phyloP scores from a whole-genome alignment of 164 flowering plant genomes.

The Tetrastigma voinierianum region DNA sequence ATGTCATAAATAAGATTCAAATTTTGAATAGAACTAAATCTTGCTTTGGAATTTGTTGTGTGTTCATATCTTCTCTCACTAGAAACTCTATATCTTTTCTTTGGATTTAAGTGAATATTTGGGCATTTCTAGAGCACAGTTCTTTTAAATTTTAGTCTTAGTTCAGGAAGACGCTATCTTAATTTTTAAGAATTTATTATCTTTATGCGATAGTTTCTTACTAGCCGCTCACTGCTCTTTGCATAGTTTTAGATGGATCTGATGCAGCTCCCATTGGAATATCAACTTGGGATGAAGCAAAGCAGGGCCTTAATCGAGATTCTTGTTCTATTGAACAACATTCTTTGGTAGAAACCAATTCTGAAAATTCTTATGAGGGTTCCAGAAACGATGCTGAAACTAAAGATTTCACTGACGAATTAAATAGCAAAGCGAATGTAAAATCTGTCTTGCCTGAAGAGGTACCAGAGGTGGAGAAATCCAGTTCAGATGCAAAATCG shows the following conservation, averaged over 20 bases:
- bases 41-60: not conserved
- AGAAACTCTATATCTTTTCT: not conserved
- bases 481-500: slow-evolving; percentile 15
- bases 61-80: not conserved
- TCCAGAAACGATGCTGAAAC: slow-evolving; percentile 16
- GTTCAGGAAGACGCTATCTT: too few species aligned
- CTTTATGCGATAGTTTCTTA: not conserved
- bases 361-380: slow-evolving; percentile 16
- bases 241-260: slow-evolving; percentile 32
- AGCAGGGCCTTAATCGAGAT: slow-evolving; percentile 14
- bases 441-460: slow-evolving; percentile 15
- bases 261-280: slow-evolving; percentile 23
- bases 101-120: slow-evolving; percentile 31
- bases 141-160: too few species aligned
- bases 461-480: slow-evolving; percentile 24
- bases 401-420: slow-evolving; percentile 12
- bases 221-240: too few species aligned
- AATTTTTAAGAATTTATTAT: not conserved
- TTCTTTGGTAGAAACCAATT: slow-evolving; percentile 14
- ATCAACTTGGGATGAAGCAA: slow-evolving; percentile 40
- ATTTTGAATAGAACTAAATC: too few species aligned
- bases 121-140: too few species aligned
- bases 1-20: too few species aligned
- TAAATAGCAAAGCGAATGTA: too few species aligned
- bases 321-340: slow-evolving; percentile 15